These are phyloP conservation scores for Rauvolfia tetraphylla DNA, from an alignment of 257 asterid genomes.

Conservation along the genomic window DNA sequence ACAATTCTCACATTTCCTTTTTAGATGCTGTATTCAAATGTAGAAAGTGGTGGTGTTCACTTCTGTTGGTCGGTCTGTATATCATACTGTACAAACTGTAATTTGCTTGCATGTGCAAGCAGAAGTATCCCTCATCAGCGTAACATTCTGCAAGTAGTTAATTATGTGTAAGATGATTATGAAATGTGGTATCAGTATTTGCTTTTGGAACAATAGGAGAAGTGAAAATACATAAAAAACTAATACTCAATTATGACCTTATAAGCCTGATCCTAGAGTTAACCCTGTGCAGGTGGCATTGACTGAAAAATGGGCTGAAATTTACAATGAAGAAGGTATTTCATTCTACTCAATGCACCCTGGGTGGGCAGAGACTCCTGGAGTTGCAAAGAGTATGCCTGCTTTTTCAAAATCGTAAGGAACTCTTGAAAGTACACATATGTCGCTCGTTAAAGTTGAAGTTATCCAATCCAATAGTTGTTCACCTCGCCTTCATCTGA, in stretches of 20 bases:
- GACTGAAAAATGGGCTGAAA: slow-evolving; percentile 89
- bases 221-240: neutral
- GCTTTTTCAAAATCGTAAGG: slow-evolving; percentile 56
- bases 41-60: neutral
- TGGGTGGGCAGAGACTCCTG: slow-evolving; percentile 99
- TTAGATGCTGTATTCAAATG: no score
- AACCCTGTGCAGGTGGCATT: slow-evolving; percentile 55
- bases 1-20: no score
- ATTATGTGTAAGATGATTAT: neutral
- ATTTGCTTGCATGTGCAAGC: neutral
- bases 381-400: slow-evolving; percentile 80
- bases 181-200: neutral
- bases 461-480: neutral
- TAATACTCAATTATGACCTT: neutral
- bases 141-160: neutral
- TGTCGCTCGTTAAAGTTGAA: neutral
- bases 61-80: neutral
- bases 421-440: neutral
- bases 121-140: neutral
- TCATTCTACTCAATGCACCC: slow-evolving; percentile 97
- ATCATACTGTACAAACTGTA: neutral
- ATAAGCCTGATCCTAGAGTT: neutral
- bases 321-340: slow-evolving; percentile 56
- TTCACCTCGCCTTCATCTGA: neutral
- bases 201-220: neutral